Evolutionary conservation across 2,329 filamentous ascomycete genomes (phyloP), one percentile per base, ranked within the genome.

Genomic region (Coniochaeta ligniaria): DNA sequence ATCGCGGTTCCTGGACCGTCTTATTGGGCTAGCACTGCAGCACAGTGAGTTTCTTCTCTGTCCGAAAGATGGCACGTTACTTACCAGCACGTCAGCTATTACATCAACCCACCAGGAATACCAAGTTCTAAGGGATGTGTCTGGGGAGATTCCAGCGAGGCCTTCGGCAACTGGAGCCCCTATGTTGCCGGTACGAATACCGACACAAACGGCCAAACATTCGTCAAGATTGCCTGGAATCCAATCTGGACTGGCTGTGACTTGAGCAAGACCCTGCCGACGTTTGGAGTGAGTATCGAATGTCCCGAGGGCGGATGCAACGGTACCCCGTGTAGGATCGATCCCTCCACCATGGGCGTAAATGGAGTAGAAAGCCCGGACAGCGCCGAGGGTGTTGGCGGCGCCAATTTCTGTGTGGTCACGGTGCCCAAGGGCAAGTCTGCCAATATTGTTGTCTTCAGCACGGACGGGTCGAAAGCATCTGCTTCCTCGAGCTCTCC

Each of bases 161-260:
- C 88, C 1, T 73, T 85, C 66, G 90, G 90, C 57, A 93, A 93
- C 76, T 93, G 90, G 90, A 79, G 83, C 58, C 86, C 89, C 2
- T 94, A 87, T 69, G 89, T 92, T 64, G 87, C 87, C 16, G 90
- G 90, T 61, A 87, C 88, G 60, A 93, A 93, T 74, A 86, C 85
- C 17, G 85, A 86, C 65, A 66, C 69, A 55, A 78, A 74, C 58
- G 90, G 90, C 58, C 74, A 83, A 63, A 92, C 89, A 1, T 93
- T 83, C 70, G 81, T 91, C 67, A 92, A 91, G 76, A 78, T 93
- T 59, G 89, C 86, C 60, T 89, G 86, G 81, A 93, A 93, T 73
- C 90, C 90, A 26, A 88, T 91, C 63, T 93, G 85, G 73, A 80
- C 86, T 66, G 68, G 79, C 67, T 74, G 83, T 64, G 58, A 78